Evolutionary conservation across 306 rosid species (phyloP).

Genomic region (Prosopis cineraria): DNA sequence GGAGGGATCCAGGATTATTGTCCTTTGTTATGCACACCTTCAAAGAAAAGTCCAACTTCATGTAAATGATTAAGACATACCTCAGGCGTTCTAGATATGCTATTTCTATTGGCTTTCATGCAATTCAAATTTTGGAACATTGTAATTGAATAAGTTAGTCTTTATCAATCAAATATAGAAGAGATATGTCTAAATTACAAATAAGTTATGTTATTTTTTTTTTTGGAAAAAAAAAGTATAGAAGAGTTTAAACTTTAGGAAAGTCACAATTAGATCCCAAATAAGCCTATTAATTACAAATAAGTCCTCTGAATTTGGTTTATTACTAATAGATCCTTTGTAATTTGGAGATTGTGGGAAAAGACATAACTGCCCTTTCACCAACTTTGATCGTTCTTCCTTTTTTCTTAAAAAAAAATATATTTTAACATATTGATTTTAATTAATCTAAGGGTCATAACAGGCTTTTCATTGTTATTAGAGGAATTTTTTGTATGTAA

Average conservation of each 20-base stretch:
- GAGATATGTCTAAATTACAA: too few relatives aligned
- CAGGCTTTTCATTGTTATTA: not conserved
- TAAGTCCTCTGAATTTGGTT: not conserved
- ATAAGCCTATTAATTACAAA: not conserved
- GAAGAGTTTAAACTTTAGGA: not conserved
- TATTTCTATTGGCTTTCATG: conserved; percentile 11
- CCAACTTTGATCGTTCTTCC: too few relatives aligned
- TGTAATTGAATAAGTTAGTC: not conserved
- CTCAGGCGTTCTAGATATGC: conserved; percentile 22
- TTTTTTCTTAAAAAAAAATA: too few relatives aligned
- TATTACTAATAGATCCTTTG: not conserved
- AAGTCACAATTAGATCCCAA: not conserved
- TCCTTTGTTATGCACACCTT: conserved; percentile 87
- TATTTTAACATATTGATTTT: too few relatives aligned
- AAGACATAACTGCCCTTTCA: not conserved
- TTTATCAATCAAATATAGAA: conserved; percentile 1
- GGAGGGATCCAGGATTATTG: conserved; percentile 66
- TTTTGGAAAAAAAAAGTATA: too few relatives aligned
- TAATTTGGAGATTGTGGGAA: not conserved
- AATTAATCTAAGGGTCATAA: not conserved
- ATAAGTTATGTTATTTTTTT: too few relatives aligned
- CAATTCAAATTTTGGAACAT: conserved; percentile 16
- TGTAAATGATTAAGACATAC: conserved; percentile 30
- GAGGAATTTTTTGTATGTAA: not conserved
- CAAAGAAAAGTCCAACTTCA: conserved; percentile 40